These are phyloP conservation scores for Wallacemonas collosoma DNA, from an alignment of 208 protist species.

Conservation along the genomic window DNA sequence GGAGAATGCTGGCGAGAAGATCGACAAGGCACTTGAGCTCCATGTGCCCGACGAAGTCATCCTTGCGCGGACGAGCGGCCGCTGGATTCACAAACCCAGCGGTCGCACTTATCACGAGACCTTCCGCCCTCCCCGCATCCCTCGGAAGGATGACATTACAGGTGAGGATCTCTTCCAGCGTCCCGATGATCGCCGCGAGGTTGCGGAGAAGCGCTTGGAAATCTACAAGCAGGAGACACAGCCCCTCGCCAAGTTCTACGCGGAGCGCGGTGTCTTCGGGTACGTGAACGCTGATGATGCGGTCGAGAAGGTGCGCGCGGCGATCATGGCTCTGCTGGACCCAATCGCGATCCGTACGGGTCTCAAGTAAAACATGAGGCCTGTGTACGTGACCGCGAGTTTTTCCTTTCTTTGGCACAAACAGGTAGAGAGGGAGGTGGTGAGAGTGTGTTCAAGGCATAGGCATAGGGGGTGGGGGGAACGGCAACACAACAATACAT, in stretches of 20 bases:
- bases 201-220: slow-evolving; percentile 86
- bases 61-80: slow-evolving; percentile 85
- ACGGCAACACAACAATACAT: no score
- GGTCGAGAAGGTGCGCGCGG: slow-evolving; percentile 68
- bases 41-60: slow-evolving; percentile 93
- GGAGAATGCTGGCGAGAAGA: slow-evolving; percentile 70
- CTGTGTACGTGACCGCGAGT: no score
- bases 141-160: slow-evolving; percentile 92
- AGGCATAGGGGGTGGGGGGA: no score
- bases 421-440: no score
- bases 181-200: slow-evolving; percentile 92
- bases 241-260: slow-evolving; percentile 90
- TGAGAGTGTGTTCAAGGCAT: no score
- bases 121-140: slow-evolving; percentile 90
- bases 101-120: slow-evolving; percentile 94
- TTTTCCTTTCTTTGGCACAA: no score
- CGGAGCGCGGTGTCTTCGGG: slow-evolving; percentile 55
- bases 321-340: slow-evolving; percentile 65
- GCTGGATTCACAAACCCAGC: slow-evolving; percentile 91
- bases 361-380: slow-evolving; percentile 35
- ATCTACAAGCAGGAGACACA: slow-evolving; percentile 85
- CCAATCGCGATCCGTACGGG: slow-evolving; percentile 66
- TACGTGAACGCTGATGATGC: slow-evolving; percentile 75
- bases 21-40: slow-evolving; percentile 92
- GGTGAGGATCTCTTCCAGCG: slow-evolving; percentile 93